Evolutionary conservation across 768 basidiomycete genomes (phyloP).

Genomic region (Psilocybe azurescens): DNA sequence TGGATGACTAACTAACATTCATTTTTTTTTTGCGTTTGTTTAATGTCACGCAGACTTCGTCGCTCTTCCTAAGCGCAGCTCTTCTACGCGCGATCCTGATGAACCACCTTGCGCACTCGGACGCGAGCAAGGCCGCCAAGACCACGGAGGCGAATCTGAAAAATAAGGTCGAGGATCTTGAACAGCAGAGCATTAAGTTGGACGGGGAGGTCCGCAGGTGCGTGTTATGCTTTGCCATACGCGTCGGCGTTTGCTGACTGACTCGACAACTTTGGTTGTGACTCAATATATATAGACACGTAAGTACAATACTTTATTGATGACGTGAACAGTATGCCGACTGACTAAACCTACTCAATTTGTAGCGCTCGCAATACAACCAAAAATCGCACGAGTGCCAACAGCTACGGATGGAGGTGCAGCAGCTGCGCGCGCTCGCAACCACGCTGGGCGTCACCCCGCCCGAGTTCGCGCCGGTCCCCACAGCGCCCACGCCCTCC

Average conservation of each 20-base stretch:
- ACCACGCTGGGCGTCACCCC: slow-evolving; percentile 44
- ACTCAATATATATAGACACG: slow-evolving; percentile 52
- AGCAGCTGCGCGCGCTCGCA: slow-evolving; percentile 55
- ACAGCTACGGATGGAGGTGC: slow-evolving; percentile 68
- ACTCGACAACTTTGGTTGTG: slow-evolving; percentile 10
- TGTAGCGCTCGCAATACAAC: slow-evolving; percentile 62
- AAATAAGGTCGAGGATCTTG: slow-evolving; percentile 69
- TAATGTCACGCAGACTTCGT: slow-evolving; percentile 52
- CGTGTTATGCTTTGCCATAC: slow-evolving; percentile 31
- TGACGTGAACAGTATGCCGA: slow-evolving; percentile 13
- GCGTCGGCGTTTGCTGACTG: not conserved
- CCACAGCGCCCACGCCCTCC: slow-evolving; percentile 42
- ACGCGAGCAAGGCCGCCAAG: slow-evolving; percentile 73
- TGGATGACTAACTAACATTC: slow-evolving; percentile 11
- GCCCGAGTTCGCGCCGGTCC: slow-evolving; percentile 36
- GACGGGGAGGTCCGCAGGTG: slow-evolving; percentile 78
- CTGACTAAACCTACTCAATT: slow-evolving; percentile 19
- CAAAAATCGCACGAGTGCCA: slow-evolving; percentile 78
- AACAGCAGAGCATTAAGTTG: slow-evolving; percentile 59
- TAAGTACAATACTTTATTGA: slow-evolving; percentile 42
- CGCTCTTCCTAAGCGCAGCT: slow-evolving; percentile 77
- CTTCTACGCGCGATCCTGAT: slow-evolving; percentile 83
- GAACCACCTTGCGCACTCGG: slow-evolving; percentile 83
- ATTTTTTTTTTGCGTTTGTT: not conserved
- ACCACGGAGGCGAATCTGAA: slow-evolving; percentile 64